phyloP scores from a whole-genome alignment of 2,329 filamentous ascomycete species.

The Exophiala bonariae region DNA sequence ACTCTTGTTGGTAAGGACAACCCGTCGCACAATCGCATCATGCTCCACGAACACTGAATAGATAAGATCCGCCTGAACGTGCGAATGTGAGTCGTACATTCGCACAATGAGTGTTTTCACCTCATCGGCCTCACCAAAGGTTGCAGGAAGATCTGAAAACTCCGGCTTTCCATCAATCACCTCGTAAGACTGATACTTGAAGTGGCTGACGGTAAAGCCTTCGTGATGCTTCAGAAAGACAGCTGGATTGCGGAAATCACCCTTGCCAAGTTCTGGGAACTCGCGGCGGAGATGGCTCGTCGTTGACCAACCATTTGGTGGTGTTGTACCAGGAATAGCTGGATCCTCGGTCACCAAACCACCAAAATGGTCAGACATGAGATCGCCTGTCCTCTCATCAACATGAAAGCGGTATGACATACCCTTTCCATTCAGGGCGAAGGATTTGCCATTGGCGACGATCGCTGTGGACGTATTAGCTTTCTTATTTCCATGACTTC shows the following conservation, averaged over 20 bases:
- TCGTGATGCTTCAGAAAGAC: constrained; percentile 60
- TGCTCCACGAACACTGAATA: constrained; percentile 65
- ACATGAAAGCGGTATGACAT: constrained; percentile 67
- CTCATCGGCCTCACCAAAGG: constrained; percentile 56
- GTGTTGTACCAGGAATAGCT: constrained; percentile 38
- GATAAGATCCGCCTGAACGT: constrained; percentile 58
- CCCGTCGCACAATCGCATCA: constrained; percentile 62
- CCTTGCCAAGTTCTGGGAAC: constrained; percentile 64
- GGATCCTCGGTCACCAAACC: constrained; percentile 55
- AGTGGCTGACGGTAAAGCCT: constrained; percentile 60
- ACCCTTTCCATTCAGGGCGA: constrained; percentile 56
- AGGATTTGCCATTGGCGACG: constrained; percentile 55
- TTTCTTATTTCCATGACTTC: background rate
- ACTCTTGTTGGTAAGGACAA: constrained; percentile 62
- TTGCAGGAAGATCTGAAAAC: constrained; percentile 58
- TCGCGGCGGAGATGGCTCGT: constrained; percentile 58
- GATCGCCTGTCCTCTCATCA: constrained; percentile 55
- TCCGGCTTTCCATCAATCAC: constrained; percentile 57
- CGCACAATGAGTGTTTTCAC: constrained; percentile 61
- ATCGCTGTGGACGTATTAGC: constrained; percentile 43
- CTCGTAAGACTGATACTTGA: constrained; percentile 60
- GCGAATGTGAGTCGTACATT: constrained; percentile 59
- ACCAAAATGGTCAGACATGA: constrained; percentile 63
- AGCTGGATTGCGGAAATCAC: constrained; percentile 63
- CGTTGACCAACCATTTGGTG: constrained; percentile 54